Conservation (phyloP, 257 asterid genomes). For the Petunia secreta region DNA sequence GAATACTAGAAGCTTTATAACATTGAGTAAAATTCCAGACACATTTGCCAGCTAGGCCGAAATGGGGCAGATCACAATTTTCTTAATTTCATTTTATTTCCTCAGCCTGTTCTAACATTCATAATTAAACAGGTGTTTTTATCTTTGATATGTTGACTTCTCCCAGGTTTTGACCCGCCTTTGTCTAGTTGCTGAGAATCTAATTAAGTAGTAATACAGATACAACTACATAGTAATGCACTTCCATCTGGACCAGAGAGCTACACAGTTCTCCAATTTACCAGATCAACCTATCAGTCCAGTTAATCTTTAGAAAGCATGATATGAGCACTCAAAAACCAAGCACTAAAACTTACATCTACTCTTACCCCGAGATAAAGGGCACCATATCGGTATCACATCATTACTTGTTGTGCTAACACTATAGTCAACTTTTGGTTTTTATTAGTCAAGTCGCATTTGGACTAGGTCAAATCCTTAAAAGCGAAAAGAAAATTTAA, state of each 20-base stretch:
- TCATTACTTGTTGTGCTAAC: slow-evolving; percentile 2
- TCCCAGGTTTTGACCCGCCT: not conserved
- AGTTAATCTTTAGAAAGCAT: not conserved
- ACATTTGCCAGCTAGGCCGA: not conserved
- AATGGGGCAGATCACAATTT: slow-evolving; percentile 11
- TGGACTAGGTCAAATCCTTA: not conserved
- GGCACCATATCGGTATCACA: not conserved
- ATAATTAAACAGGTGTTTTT: not conserved
- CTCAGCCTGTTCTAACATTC: not conserved
- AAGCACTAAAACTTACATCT: not conserved
- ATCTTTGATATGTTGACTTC: not conserved
- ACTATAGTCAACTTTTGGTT: not conserved
- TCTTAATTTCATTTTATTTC: slow-evolving; percentile 5
- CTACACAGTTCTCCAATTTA: not conserved
- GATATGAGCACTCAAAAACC: not conserved
- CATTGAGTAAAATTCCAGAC: not conserved
- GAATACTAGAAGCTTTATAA: slow-evolving; percentile 3
- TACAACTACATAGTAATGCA: not conserved
- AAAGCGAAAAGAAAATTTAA: not conserved
- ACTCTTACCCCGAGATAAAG: not conserved
- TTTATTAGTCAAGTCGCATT: not conserved
- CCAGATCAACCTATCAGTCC: not conserved
- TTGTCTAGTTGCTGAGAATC: not conserved
- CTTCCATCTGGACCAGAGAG: not conserved
- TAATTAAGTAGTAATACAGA: not conserved